Conservation (phyloP, 2,329 filamentous ascomycete genomes). For the Monilinia aucupariae region DNA sequence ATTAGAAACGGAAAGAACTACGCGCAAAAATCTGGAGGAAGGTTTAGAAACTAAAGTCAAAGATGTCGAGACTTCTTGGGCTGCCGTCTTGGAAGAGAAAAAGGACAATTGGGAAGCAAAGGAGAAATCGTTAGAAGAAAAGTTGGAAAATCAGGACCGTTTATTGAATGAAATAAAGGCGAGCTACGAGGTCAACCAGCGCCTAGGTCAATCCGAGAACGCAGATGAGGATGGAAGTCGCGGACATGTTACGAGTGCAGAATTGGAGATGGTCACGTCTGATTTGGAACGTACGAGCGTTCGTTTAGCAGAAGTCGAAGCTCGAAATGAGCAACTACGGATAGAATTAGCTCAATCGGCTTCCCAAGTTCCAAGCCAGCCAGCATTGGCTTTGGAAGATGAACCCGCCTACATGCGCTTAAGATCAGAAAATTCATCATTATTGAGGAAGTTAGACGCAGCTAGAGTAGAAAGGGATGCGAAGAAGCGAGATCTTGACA, state of each 20-base stretch:
- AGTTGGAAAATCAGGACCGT: slow-evolving; percentile 88
- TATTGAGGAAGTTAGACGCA: slow-evolving; percentile 82
- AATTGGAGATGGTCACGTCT: slow-evolving; percentile 87
- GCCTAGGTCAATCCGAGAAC: slow-evolving; percentile 68
- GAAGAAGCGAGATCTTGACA: slow-evolving; percentile 70
- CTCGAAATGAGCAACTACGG: slow-evolving; percentile 87
- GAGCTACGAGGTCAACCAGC: slow-evolving; percentile 92
- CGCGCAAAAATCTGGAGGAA: slow-evolving; percentile 70
- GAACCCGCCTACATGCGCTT: slow-evolving; percentile 84
- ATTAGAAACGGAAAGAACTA: slow-evolving; percentile 69
- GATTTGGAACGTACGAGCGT: slow-evolving; percentile 87
- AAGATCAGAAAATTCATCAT: slow-evolving; percentile 85
- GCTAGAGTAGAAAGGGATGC: slow-evolving; percentile 77
- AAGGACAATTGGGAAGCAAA: slow-evolving; percentile 95
- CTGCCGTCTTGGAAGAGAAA: slow-evolving; percentile 84
- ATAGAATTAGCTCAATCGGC: slow-evolving; percentile 86
- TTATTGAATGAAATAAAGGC: slow-evolving; percentile 92
- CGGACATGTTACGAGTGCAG: slow-evolving; percentile 72
- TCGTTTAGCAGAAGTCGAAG: slow-evolving; percentile 83
- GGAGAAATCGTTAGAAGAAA: slow-evolving; percentile 85
- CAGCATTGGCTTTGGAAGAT: slow-evolving; percentile 66
- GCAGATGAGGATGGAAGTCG: slow-evolving; percentile 51
- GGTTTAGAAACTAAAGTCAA: slow-evolving; percentile 74
- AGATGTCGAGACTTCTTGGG: slow-evolving; percentile 86
- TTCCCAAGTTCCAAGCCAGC: slow-evolving; percentile 60